Evolutionary conservation across 2,329 filamentous ascomycete genomes (phyloP).

Genomic region (Polychaeton citri): DNA sequence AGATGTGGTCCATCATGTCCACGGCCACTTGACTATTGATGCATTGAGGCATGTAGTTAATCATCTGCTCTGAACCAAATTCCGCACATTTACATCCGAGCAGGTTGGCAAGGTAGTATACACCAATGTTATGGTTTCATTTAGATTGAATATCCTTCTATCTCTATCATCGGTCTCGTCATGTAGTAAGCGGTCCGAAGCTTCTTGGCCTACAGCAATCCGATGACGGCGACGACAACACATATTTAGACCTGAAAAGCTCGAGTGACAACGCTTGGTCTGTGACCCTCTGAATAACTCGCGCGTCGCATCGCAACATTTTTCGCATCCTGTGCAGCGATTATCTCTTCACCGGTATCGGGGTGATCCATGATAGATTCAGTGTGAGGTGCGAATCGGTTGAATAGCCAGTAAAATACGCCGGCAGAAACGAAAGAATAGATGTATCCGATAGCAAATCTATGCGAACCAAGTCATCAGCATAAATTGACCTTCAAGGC

Average conservation of each 20-base stretch:
- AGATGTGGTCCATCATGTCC: too few species aligned
- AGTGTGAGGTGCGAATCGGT: conserved; percentile 38
- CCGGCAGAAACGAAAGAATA: conserved; percentile 23
- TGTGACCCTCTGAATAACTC: conserved; percentile 8
- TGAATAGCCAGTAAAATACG: conserved; percentile 22
- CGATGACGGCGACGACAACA: background rate
- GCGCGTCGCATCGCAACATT: conserved; percentile 11
- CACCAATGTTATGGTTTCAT: background rate
- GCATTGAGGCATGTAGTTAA: too few species aligned
- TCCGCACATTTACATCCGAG: too few species aligned
- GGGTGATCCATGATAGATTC: conserved; percentile 82
- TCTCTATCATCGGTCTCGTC: background rate
- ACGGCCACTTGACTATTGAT: too few species aligned
- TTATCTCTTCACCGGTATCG: conserved; percentile 46
- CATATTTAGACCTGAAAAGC: conserved; percentile 11
- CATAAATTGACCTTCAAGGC: background rate
- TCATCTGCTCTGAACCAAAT: too few species aligned
- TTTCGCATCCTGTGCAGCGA: conserved; percentile 22
- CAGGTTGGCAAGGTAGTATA: too few species aligned
- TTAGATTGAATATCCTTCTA: background rate
- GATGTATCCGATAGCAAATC: conserved; percentile 24
- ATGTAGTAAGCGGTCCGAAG: background rate
- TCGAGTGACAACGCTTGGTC: conserved; percentile 10
- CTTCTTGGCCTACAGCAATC: background rate
- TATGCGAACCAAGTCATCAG: conserved; percentile 1